Evolutionary conservation across 352 stramenopile species (phyloP).

Genomic region (Pseudoperonospora humuli): DNA sequence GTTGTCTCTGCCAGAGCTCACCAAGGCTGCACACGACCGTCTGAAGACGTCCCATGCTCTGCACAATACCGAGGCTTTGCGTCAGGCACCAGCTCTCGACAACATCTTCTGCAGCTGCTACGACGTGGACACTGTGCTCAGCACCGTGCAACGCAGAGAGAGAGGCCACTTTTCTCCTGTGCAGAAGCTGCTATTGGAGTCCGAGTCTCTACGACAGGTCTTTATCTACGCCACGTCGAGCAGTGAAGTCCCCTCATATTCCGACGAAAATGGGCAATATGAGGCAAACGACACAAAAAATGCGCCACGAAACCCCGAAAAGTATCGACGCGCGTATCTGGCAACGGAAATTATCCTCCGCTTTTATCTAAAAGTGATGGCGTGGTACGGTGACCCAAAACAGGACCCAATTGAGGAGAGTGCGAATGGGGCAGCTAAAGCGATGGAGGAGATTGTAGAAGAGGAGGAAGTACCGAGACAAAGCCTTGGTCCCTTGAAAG

Average conservation of each 20-base stretch:
- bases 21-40: conserved; percentile 35
- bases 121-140: conserved; percentile 58
- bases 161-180: conserved; percentile 50
- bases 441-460: conserved; percentile 1
- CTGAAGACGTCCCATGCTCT: conserved; percentile 61
- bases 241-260: conserved; percentile 4
- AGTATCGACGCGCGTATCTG: conserved; percentile 47
- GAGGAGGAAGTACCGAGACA: background rate
- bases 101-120: conserved; percentile 80
- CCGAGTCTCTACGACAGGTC: conserved; percentile 49
- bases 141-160: conserved; percentile 51
- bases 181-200: conserved; percentile 54
- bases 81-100: conserved; percentile 45
- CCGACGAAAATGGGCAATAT: background rate
- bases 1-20: conserved; percentile 27
- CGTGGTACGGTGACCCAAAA: conserved; percentile 58
- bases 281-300: conserved; percentile 17
- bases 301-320: conserved; percentile 23
- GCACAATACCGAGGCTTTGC: conserved; percentile 62
- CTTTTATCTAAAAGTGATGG: conserved; percentile 69
- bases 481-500: conserved; percentile 1
- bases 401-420: conserved; percentile 2
- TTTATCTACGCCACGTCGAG: conserved; percentile 51
- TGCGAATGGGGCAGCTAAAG: background rate
- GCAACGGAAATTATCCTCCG: conserved; percentile 66